A percentile compares a stretch with the other conserved stretches of the same genome.
Evolutionary conservation across 2,329 filamentous ascomycete species (phyloP).

Genomic region (Didymella keratinophila): DNA sequence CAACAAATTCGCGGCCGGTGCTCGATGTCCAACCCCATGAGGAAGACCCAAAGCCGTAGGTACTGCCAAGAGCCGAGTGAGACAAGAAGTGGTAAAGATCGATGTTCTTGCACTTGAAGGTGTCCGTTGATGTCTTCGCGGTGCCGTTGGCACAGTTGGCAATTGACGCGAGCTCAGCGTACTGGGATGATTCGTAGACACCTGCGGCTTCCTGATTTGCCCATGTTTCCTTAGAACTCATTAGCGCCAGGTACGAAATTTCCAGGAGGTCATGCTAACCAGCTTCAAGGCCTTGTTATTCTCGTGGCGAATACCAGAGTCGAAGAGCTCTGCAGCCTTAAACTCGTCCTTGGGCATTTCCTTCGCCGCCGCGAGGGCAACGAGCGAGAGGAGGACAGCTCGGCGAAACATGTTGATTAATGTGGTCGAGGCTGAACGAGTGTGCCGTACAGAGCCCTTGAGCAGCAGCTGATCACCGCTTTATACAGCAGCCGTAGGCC

Average conservation of each 20-base stretch:
- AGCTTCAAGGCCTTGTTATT: slow-evolving; percentile 48
- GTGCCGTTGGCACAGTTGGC: slow-evolving; percentile 50
- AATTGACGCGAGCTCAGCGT: slow-evolving; percentile 44
- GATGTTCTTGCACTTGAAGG: slow-evolving; percentile 54
- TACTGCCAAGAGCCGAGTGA: slow-evolving; percentile 62
- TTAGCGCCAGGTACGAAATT: slow-evolving; percentile 25
- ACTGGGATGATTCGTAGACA: slow-evolving; percentile 46
- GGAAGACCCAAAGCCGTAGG: slow-evolving; percentile 53
- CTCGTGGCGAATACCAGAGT: slow-evolving; percentile 51
- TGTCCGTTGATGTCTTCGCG: slow-evolving; percentile 46
- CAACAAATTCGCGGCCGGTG: slow-evolving; percentile 63
- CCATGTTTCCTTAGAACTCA: slow-evolving; percentile 46
- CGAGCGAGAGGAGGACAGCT: slow-evolving; percentile 41
- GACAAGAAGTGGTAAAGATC: slow-evolving; percentile 65
- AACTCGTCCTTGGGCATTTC: slow-evolving; percentile 48
- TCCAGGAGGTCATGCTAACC: slow-evolving; percentile 23
- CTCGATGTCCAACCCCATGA: slow-evolving; percentile 64
- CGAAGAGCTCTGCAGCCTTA: slow-evolving; percentile 49
- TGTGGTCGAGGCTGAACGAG: slow-evolving; percentile 9
- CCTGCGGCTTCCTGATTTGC: slow-evolving; percentile 45
- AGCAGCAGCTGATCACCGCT: slow-evolving; percentile 1
- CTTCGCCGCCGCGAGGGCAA: slow-evolving; percentile 45
- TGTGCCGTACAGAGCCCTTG: slow-evolving; percentile 8
- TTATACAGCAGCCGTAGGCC: slow-evolving; percentile 10
- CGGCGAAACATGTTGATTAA: slow-evolving; percentile 41